Evolutionary conservation across 2,329 filamentous ascomycete genomes (phyloP), one percentile per base, ranked within the genome.

Genomic region (Remersonia thermophila): DNA sequence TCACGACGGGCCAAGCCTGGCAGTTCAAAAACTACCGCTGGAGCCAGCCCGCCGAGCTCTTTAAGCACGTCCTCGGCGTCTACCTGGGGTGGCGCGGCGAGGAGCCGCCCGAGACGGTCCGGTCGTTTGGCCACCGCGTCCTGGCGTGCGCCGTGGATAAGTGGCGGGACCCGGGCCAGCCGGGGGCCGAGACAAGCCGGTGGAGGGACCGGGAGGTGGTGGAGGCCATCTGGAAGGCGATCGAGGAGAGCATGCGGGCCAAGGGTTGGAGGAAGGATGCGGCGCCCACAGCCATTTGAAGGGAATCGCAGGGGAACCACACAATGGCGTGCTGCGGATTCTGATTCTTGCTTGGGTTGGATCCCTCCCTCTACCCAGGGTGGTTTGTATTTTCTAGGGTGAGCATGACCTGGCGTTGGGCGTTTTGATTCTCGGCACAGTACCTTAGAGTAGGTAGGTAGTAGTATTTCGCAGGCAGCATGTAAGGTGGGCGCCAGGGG

Each of bases 1-100:
- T 98, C 62, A 98, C 91, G 0, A 98, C 91, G 0, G 91, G 91
- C 25, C 91, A 98, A 63, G 78, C 81, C 8, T 98, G 91, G 91
- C 91, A 98, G 61, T 98, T 98, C 65, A 94, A 95, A 63, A 83
- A 77, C 48, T 98, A 98, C 71, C 94, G 93, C 60, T 98, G 91
- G 85, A 80, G 80, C 48, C 80, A 81, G 38, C 83, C 91, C 0
- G 71, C 77, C 11, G 91, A 96, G 53, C 68, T 98, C 33, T 98
- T 98, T 64, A 76, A 77, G 47, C 83, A 95, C 53, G 83, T 85
- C 2, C 68, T 85, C 11, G 91, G 91, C 38, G 66, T 98, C 33
- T 93, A 84, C 53, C 77, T 98, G 2, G 91, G 91, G 3, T 96
- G 86, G 84, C 75, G 82, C 42, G 86, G 83, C 33, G 87, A 96